A percentile compares a stretch with the other conserved stretches of the same genome.
Evolutionary conservation across 495 filamentous ascomycete genomes (phyloP).

Genomic region (Penicillium flavigenum): DNA sequence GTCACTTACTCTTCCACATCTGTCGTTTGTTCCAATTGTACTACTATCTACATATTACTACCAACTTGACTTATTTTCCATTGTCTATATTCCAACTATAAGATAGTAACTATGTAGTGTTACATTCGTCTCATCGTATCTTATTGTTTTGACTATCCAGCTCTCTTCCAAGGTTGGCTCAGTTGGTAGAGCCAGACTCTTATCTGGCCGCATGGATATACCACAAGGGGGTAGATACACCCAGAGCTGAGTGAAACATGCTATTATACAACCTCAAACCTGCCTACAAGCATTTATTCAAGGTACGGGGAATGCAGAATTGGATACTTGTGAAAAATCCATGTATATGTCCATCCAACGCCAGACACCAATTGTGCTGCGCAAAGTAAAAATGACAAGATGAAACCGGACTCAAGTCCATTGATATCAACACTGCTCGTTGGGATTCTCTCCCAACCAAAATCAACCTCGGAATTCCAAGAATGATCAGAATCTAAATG

Average conservation of each 20-base stretch:
- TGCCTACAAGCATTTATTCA: not conserved
- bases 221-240: not conserved
- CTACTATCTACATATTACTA: slow-evolving; percentile 12
- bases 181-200: not conserved
- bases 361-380: slow-evolving; percentile 26
- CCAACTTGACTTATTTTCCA: not conserved
- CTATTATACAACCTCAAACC: not conserved
- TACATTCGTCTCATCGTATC: not conserved
- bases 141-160: not conserved
- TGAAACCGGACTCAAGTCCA: slow-evolving; percentile 3
- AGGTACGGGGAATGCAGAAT: not conserved
- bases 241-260: not conserved
- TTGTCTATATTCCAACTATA: not conserved
- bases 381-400: slow-evolving; percentile 8
- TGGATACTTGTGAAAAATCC: slow-evolving; percentile 4
- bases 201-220: not conserved
- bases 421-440: slow-evolving; percentile 13
- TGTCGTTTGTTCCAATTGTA: slow-evolving; percentile 4
- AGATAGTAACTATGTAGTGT: not conserved
- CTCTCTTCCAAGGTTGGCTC: not conserved
- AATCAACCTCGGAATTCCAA: not conserved
- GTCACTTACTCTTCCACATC: slow-evolving; percentile 3
- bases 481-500: slow-evolving; percentile 15
- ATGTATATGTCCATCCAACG: slow-evolving; percentile 28
- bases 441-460: not conserved